These are phyloP conservation scores for Fusarium armeniacum DNA, from an alignment of 2,329 filamentous ascomycete genomes.

Conservation along the genomic window DNA sequence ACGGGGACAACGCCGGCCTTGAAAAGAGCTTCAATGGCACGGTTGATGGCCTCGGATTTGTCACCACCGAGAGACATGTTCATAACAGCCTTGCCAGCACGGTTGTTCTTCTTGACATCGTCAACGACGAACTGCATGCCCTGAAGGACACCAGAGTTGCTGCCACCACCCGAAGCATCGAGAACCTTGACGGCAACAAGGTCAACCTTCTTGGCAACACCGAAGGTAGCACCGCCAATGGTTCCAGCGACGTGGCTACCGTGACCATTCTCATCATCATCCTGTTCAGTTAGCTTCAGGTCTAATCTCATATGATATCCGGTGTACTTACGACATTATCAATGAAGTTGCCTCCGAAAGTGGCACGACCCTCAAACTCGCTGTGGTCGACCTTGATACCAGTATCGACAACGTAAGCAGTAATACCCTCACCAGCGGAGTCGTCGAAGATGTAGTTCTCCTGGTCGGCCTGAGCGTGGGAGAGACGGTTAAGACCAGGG, in stretches of 20 bases:
- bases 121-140: conserved; percentile 70
- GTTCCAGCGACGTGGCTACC: conserved; percentile 75
- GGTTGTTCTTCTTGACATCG: conserved; percentile 59
- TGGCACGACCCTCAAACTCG: conserved; percentile 70
- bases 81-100: conserved; percentile 69
- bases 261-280: conserved; percentile 72
- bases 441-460: conserved; percentile 63
- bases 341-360: conserved; percentile 66
- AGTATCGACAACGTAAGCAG: conserved; percentile 75
- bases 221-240: conserved; percentile 71
- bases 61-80: conserved; percentile 73
- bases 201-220: conserved; percentile 64
- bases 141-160: conserved; percentile 63
- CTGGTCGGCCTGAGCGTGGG: conserved; percentile 56
- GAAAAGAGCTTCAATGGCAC: conserved; percentile 65
- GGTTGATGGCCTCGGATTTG: conserved; percentile 65
- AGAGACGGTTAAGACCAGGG: conserved; percentile 67
- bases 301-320: background rate
- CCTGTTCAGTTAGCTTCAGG: conserved; percentile 33
- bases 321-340: conserved; percentile 58
- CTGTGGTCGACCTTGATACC: conserved; percentile 70
- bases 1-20: conserved; percentile 68
- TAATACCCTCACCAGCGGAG: conserved; percentile 68
- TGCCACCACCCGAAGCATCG: conserved; percentile 58
- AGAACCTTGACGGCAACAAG: conserved; percentile 74